Evolutionary conservation across 805 yeast genomes (phyloP).

Genomic region (Starmera caribaea): DNA sequence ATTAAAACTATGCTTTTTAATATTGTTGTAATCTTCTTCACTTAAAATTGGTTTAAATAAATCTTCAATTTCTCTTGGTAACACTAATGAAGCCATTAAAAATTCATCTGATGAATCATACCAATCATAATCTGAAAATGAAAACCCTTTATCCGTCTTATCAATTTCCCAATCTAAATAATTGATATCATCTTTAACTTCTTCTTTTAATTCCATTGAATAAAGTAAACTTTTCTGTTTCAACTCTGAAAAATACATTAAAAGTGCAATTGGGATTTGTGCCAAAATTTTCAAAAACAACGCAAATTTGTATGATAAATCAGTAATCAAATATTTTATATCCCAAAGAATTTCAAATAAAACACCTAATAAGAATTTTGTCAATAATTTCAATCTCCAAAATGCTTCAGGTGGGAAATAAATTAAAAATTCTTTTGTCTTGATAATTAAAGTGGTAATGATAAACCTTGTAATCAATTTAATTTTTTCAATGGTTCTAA

Average conservation of each 20-base stretch:
- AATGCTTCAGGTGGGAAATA: neutral
- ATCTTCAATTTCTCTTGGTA: neutral
- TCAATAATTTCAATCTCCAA: neutral
- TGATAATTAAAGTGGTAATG: neutral
- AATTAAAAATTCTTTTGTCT: neutral
- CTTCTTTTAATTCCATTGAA: too few relatives aligned
- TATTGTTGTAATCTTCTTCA: neutral
- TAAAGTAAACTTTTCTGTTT: neutral
- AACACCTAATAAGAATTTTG: neutral
- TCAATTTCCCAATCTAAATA: constrained; percentile 1
- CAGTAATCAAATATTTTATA: neutral
- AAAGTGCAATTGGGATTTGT: neutral
- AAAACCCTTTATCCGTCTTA: neutral
- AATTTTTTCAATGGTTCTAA: constrained; percentile 1
- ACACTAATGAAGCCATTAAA: neutral
- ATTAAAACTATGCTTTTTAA: neutral
- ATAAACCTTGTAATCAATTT: neutral
- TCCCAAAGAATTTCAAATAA: constrained; percentile 1
- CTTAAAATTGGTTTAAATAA: neutral
- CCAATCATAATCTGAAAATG: neutral
- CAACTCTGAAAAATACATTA: neutral
- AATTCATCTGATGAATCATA: neutral
- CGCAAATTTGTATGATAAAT: neutral
- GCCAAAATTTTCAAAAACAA: neutral
- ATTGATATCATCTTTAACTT: neutral